Base-by-base conservation (phyloP, 352 stramenopile species). In the Globisporangium parvum region DNA sequence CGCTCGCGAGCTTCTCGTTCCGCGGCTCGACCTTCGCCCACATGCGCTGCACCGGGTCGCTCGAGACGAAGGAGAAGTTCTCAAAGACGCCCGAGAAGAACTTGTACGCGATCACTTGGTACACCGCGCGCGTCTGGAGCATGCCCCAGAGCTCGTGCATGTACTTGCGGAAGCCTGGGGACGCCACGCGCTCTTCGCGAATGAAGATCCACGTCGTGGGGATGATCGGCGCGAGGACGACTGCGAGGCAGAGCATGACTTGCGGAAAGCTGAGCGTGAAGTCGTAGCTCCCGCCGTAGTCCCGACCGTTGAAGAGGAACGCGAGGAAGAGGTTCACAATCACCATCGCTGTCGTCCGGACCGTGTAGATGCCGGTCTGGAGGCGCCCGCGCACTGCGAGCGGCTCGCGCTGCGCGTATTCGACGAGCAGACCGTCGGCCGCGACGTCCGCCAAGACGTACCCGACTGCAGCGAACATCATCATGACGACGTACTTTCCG, bases 371-470 rank as follows among this genome's bases (percentile, higher is more conserved):
- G 11, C 45, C 55, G 4, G 70, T 69, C 61, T 82, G 72, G 6
- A 61, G 69, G 33, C 65, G 71, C 9, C 74, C 74, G 12, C 74
- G 74, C 10, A 68, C 66, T 3, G 58, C 64, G 2, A 73, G 15
- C 0, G 71, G 73, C 48, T 88, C 73, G 48, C 69, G 73, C 56
- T 82, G 62, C 20, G 70, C 64, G 15, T 75, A 46, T 14, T 55
- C 55, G 21, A 60, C 55, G n/a, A 60, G 21, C 5, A 60, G 23
- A 9, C 70, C 80, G 66, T 95, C 85, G 37, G 77, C 73, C 20
- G 72, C 75, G 1, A 93, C 80, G 57, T 93, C 84, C 5, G 84
- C 73, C 48, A 91, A 73, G 14, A 93, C 67, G 59, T 93, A 93
- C 35, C 83, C 83, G 40, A 85, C 53, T 2, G 80, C 78, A 0